Conservation (phyloP, 2,329 filamentous ascomycete genomes). For the Hymenotorrendiella dingleyae region DNA sequence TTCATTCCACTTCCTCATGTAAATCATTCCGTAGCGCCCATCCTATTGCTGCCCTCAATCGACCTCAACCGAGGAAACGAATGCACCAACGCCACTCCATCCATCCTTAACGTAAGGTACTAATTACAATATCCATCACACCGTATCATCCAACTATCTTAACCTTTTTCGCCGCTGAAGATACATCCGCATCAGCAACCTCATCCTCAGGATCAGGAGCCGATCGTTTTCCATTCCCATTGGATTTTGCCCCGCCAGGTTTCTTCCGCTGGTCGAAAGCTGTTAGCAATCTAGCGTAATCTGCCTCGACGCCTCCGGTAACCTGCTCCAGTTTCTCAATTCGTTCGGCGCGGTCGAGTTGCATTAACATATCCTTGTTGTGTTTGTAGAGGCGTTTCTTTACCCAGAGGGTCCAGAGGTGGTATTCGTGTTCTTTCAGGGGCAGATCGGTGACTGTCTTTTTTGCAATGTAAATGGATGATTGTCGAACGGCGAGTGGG, state of each 20-base stretch:
- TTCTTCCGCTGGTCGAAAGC: slow-evolving; percentile 14
- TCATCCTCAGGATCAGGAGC: slow-evolving; percentile 14
- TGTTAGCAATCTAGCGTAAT: slow-evolving; percentile 61
- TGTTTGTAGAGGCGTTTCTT: slow-evolving; percentile 73
- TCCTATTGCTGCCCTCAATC: background rate
- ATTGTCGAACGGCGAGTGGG: slow-evolving; percentile 49
- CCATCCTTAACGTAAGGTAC: background rate
- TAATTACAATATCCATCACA: background rate
- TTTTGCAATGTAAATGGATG: slow-evolving; percentile 34
- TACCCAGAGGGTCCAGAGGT: slow-evolving; percentile 67
- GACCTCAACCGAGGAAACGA: no score
- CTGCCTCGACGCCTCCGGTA: slow-evolving; percentile 60
- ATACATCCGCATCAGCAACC: slow-evolving; percentile 10
- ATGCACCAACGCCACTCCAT: background rate
- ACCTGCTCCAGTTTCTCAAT: slow-evolving; percentile 68
- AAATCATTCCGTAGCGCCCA: background rate
- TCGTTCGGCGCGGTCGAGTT: slow-evolving; percentile 62
- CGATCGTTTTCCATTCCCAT: slow-evolving; percentile 18
- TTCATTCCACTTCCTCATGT: background rate
- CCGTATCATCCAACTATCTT: slow-evolving; percentile 10
- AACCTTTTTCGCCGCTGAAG: slow-evolving; percentile 22
- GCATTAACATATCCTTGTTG: slow-evolving; percentile 64
- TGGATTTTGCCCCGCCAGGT: background rate
- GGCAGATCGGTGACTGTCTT: slow-evolving; percentile 39
- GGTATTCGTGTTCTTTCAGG: slow-evolving; percentile 56